Evolutionary conservation across 345 rosid genomes (phyloP), one percentile per base, ranked within the genome.

Genomic region (Pistacia integerrima): DNA sequence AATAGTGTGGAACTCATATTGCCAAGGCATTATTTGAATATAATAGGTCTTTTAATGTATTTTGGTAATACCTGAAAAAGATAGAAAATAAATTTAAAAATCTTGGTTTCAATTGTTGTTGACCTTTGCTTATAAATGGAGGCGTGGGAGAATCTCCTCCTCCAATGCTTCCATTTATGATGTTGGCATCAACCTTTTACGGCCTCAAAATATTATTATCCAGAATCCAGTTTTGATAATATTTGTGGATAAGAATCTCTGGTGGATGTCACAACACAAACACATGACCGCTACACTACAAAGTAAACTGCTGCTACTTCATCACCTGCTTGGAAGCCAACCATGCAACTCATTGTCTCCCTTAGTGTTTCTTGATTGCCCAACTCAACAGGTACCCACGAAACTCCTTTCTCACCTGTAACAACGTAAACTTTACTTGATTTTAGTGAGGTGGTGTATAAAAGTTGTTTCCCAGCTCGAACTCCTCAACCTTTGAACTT

Each of bases 211-310:
- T 30, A 58, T 25, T 69, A 74, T 48, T 67, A 75, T 77, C 81
- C 58, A 71, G 72, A 77, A 81, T 78, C 83, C 60, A 67, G 28
- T 72, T 64, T 51, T 82, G 88, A 83, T 78, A 80, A 79, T 70
- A 73, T 64, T 73, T 83, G 90, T 90, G 93, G 91, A 90, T 85
- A 87, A 89, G 88, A 86, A 75, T 86, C 78, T 74, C 77, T 30
- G 35, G 49, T 64, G 79, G 79, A 73, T 69, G 70, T 67, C 80
- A 56, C 69, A 64, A 69, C 81, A 73, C 88, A 81, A 20, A 69
- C 85, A 11, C 77, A 13, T 22, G 2, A 63, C 78, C 82, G 56
- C 77, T 58, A 75, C 17, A 59, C 59, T 64, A 81, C 81, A 74
- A 41, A 62, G 71, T n/a, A 22, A 6, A 64, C 41, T 77, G 58